Evolutionary conservation across 2,329 filamentous ascomycete genomes (phyloP), one percentile per base, ranked within the genome.

Genomic region (Xylariaceae sp.): DNA sequence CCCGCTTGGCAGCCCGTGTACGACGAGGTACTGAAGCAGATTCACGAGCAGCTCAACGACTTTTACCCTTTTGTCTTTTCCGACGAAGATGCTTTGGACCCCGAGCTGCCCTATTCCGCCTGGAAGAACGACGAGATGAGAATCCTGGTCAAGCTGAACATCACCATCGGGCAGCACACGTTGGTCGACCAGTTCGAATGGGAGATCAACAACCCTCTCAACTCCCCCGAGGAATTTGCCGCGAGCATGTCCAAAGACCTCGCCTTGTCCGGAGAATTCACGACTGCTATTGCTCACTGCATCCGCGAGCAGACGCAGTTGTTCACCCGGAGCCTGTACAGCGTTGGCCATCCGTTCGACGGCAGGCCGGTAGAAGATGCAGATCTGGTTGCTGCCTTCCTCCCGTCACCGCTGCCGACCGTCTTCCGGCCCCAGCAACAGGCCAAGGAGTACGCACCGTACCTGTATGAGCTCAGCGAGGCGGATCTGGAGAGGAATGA

Each of bases 91-190:
- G 77, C 90, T 1, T 69, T 95, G 29, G 90, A 98, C 51, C 84
- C 88, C 2, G 83, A 92, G 53, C 69, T 93, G 10, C 89, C 90
- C 0, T 96, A 96, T 56, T 80, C 75, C 24, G 89, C 92, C 5
- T 94, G 95, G 67, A 96, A 96, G 61, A 94, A 98, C 55, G 92
- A 98, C 56, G 92, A 98, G 64, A 95, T 98, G 90, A 83, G 92
- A 32, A 84, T 98, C 47, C 66, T 94, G 27, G 78, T 98, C 60
- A 96, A 95, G 60, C 71, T 98, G 32, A 95, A 96, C 60, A 94
- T 98, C 52, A 96, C 92, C 5, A 95, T 98, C 53, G 92, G 90
- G 25, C 83, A 86, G 43, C 86, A 94, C 53, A 96, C 89, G 0
- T 69, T 98, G 17, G 82, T 95, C 22, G 92, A 98, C 52, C 92